Evolutionary conservation across 1,284 basidiomycete genomes (phyloP).

Genomic region (Cyathus pygmaeus): DNA sequence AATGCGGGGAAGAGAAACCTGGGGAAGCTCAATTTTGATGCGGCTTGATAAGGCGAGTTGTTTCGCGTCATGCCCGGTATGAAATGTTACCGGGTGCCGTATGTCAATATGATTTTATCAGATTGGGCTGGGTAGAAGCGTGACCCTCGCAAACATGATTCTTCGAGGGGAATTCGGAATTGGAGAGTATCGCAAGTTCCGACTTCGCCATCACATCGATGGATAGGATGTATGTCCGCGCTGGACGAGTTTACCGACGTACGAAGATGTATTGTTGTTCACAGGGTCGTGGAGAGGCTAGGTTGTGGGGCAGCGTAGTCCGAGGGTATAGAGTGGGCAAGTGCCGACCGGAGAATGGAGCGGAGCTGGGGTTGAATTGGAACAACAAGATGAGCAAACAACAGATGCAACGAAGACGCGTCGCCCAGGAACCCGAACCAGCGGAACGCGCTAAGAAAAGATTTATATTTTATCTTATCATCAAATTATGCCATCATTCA

Average conservation of each 20-base stretch:
- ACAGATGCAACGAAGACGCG: not conserved
- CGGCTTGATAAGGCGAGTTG: not conserved
- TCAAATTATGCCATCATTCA: slow-evolving; percentile 1
- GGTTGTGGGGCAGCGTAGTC: no score
- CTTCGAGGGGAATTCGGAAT: no score
- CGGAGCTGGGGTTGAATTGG: not conserved
- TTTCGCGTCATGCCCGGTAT: not conserved
- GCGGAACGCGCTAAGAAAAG: slow-evolving; percentile 10
- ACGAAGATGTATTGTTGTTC: no score
- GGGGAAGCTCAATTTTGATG: not conserved
- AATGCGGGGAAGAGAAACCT: not conserved
- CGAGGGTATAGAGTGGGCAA: no score
- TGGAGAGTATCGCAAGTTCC: no score
- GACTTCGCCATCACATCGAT: no score
- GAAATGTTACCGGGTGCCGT: not conserved
- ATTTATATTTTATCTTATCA: slow-evolving; percentile 12
- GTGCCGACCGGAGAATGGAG: not conserved
- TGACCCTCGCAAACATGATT: no score
- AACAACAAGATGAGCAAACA: not conserved
- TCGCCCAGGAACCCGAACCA: slow-evolving; percentile 35
- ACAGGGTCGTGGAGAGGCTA: no score
- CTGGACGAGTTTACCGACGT: no score
- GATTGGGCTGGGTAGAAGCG: no score
- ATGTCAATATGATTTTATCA: no score
- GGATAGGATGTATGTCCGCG: no score